Conservation (phyloP, 2,329 filamentous ascomycete species). For the Talaromyces islandicus region DNA sequence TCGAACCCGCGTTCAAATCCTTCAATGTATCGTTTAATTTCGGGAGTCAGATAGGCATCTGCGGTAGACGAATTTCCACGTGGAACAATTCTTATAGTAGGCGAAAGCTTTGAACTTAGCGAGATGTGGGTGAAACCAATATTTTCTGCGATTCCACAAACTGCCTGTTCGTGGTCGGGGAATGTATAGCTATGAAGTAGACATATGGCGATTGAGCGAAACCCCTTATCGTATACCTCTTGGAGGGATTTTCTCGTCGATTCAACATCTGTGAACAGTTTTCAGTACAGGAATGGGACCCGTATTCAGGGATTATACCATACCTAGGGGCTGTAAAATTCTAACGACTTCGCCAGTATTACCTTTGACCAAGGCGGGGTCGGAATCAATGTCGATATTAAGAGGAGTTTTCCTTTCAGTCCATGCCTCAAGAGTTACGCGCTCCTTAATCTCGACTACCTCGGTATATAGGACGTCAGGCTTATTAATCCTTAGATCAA, state of each 20-base stretch:
- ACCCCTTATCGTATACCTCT: not conserved
- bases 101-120: constrained; percentile 73
- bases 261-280: not conserved
- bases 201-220: not conserved
- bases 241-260: constrained; percentile 1
- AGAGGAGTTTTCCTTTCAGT: constrained; percentile 17
- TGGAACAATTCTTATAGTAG: constrained; percentile 78
- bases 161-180: constrained; percentile 71
- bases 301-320: not conserved
- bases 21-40: constrained; percentile 68
- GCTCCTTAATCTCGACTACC: constrained; percentile 81
- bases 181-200: constrained; percentile 44
- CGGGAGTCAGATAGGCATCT: constrained; percentile 73
- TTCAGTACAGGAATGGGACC: too few species aligned
- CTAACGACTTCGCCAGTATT: constrained; percentile 57
- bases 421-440: constrained; percentile 66
- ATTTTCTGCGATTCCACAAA: constrained; percentile 71
- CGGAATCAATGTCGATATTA: constrained; percentile 66
- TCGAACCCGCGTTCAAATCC: constrained; percentile 76
- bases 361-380: constrained; percentile 57
- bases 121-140: constrained; percentile 72
- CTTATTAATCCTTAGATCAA: constrained; percentile 79
- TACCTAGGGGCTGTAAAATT: not conserved
- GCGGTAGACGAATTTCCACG: constrained; percentile 71
- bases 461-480: constrained; percentile 78